phyloP scores from a whole-genome alignment of 2,329 filamentous ascomycete species.

The Penicillium nordicum region DNA sequence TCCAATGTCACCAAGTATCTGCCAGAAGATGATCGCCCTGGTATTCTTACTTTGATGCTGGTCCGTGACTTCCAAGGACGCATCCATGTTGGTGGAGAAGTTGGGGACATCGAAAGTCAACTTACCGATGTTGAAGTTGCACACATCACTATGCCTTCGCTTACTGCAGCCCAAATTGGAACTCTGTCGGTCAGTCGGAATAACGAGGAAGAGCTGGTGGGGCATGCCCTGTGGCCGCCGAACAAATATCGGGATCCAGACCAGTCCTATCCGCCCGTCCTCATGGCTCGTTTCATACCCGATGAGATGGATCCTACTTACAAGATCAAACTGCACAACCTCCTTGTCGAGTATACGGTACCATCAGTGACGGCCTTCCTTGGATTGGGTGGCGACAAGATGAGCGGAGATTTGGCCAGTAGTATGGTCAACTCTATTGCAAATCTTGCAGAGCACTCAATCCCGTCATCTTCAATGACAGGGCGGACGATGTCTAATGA shows the following conservation, averaged over 20 bases:
- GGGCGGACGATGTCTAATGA: slow-evolving; percentile 17
- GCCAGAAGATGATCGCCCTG: slow-evolving; percentile 90
- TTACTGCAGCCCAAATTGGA: slow-evolving; percentile 74
- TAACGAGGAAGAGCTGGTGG: slow-evolving; percentile 66
- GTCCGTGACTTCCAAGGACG: slow-evolving; percentile 62
- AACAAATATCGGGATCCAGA: slow-evolving; percentile 17
- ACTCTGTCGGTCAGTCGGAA: slow-evolving; percentile 63
- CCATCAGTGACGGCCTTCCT: slow-evolving; percentile 77
- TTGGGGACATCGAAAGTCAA: slow-evolving; percentile 63
- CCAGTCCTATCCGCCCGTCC: slow-evolving; percentile 51
- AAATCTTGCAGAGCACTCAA: slow-evolving; percentile 60
- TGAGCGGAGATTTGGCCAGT: slow-evolving; percentile 68
- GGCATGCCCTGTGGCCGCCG: slow-evolving; percentile 51
- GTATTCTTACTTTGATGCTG: slow-evolving; percentile 70
- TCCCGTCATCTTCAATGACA: slow-evolving; percentile 5
- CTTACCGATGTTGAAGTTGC: slow-evolving; percentile 65
- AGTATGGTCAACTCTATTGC: slow-evolving; percentile 76
- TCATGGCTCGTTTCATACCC: slow-evolving; percentile 87
- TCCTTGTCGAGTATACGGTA: slow-evolving; percentile 85
- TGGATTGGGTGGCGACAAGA: slow-evolving; percentile 64
- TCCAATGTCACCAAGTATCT: slow-evolving; percentile 90
- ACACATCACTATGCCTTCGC: slow-evolving; percentile 78
- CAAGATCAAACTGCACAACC: slow-evolving; percentile 80
- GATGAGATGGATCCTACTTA: slow-evolving; percentile 91
- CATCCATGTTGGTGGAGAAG: slow-evolving; percentile 62